These are phyloP conservation scores for Kwoniella mangroviensis DNA, from an alignment of 768 basidiomycete species.

Conservation along the genomic window DNA sequence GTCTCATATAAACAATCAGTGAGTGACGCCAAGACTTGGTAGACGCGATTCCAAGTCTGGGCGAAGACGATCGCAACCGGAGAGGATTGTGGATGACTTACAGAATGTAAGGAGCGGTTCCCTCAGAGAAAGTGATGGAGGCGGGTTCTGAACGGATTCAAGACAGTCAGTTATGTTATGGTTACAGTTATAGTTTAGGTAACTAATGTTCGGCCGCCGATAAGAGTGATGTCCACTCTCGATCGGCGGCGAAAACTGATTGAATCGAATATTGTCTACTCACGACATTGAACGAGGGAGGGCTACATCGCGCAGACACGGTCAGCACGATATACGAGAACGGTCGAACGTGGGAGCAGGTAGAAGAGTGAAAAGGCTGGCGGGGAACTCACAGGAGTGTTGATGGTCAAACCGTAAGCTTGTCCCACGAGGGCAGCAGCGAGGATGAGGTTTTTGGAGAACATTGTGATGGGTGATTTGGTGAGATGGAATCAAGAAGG, in stretches of 20 bases:
- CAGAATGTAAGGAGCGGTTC: slow-evolving; percentile 53
- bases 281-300: slow-evolving; percentile 51
- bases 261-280: slow-evolving; percentile 12
- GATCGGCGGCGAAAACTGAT: slow-evolving; percentile 12
- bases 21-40: slow-evolving; percentile 9
- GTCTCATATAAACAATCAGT: not conserved
- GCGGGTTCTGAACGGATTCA: slow-evolving; percentile 35
- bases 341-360: too few species aligned
- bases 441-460: slow-evolving; percentile 40
- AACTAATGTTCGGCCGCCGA: slow-evolving; percentile 4
- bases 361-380: too few species aligned
- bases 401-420: slow-evolving; percentile 51
- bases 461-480: slow-evolving; percentile 32
- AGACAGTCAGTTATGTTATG: not conserved
- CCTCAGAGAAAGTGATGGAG: slow-evolving; percentile 45
- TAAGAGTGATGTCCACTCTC: not conserved
- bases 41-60: slow-evolving; percentile 3
- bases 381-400: slow-evolving; percentile 47
- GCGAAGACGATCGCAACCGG: not conserved
- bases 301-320: slow-evolving; percentile 25
- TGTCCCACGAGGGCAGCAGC: slow-evolving; percentile 38
- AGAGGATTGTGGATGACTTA: slow-evolving; percentile 24
- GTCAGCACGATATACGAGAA: slow-evolving; percentile 23
- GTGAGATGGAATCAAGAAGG: slow-evolving; percentile 4
- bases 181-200: not conserved